Conservation (phyloP, 805 yeast genomes). For the Isabelozyma rhagii region DNA sequence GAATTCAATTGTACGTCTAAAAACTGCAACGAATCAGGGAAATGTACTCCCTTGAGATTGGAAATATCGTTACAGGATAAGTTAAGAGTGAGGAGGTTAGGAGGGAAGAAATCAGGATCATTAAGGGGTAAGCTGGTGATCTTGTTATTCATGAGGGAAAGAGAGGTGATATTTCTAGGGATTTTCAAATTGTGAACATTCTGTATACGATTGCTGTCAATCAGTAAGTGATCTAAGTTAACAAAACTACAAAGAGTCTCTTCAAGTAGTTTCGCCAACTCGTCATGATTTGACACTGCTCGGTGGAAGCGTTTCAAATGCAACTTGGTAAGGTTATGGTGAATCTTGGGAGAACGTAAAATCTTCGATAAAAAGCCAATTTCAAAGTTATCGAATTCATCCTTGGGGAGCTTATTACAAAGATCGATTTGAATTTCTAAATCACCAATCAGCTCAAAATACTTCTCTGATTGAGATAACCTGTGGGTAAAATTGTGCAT, state of each 20-base stretch:
- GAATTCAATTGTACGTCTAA: slow-evolving; percentile 13
- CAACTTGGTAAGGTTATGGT: slow-evolving; percentile 8
- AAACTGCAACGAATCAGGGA: slow-evolving; percentile 10
- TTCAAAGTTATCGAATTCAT: slow-evolving; percentile 2
- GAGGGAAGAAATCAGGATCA: slow-evolving; percentile 7
- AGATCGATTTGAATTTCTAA: slow-evolving; percentile 9
- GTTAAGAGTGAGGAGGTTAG: slow-evolving; percentile 8
- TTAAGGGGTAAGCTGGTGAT: slow-evolving; percentile 6
- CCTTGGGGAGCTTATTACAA: slow-evolving; percentile 5
- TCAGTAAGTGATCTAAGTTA: slow-evolving; percentile 8
- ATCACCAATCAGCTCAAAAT: slow-evolving; percentile 4
- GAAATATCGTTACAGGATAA: slow-evolving; percentile 11
- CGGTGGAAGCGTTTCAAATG: slow-evolving; percentile 10
- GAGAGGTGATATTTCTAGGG: slow-evolving; percentile 6
- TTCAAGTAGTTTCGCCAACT: slow-evolving; percentile 1
- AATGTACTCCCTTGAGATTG: slow-evolving; percentile 4
- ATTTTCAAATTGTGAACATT: slow-evolving; percentile 3
- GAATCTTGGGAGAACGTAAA: slow-evolving; percentile 3
- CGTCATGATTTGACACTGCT: neutral
- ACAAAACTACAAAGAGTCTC: slow-evolving; percentile 6
- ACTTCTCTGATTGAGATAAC: slow-evolving; percentile 1
- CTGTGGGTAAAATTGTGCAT: slow-evolving; percentile 2
- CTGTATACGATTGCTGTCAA: slow-evolving; percentile 6
- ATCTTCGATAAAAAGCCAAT: slow-evolving; percentile 1
- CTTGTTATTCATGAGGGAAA: slow-evolving; percentile 11